These are phyloP conservation scores for Candida coquimbonensis DNA, from an alignment of 805 yeast species.

Conservation along the genomic window DNA sequence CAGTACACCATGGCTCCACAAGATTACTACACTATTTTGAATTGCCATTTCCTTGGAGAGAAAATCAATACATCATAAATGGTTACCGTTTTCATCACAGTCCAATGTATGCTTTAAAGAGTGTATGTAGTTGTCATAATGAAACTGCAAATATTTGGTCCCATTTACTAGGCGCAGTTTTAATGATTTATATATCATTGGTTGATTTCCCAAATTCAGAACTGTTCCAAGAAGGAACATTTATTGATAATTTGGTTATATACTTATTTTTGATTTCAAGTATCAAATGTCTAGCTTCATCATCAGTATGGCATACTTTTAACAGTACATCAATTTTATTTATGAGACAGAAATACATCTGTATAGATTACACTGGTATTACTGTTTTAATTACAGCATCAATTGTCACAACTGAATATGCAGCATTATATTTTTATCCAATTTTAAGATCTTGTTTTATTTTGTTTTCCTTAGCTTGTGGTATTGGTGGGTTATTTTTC, in stretches of 20 bases:
- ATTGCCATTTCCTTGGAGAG: slow-evolving; percentile 89
- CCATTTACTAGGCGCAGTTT: slow-evolving; percentile 64
- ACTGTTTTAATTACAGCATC: slow-evolving; percentile 86
- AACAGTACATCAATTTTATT: slow-evolving; percentile 61
- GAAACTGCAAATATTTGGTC: slow-evolving; percentile 94
- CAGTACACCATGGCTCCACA: slow-evolving; percentile 33
- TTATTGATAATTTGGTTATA: slow-evolving; percentile 43
- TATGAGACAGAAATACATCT: slow-evolving; percentile 71
- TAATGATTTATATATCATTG: slow-evolving; percentile 48
- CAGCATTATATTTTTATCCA: slow-evolving; percentile 60
- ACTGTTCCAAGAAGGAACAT: slow-evolving; percentile 36
- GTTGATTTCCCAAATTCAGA: slow-evolving; percentile 58
- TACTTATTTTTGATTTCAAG: slow-evolving; percentile 66
- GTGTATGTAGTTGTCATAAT: slow-evolving; percentile 65
- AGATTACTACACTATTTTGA: slow-evolving; percentile 73
- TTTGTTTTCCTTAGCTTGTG: slow-evolving; percentile 55
- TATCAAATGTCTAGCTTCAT: slow-evolving; percentile 67
- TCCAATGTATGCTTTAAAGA: slow-evolving; percentile 50
- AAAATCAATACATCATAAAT: slow-evolving; percentile 72
- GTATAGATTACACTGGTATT: slow-evolving; percentile 93
- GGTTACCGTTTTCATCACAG: slow-evolving; percentile 81
- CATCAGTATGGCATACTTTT: slow-evolving; percentile 89
- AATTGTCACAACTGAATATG: slow-evolving; percentile 78
- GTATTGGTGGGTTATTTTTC: slow-evolving; percentile 64
- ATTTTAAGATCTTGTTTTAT: slow-evolving; percentile 43